These are phyloP conservation scores for Fraxinus platypoda DNA, from an alignment of 305 asterid genomes.

Conservation along the genomic window DNA sequence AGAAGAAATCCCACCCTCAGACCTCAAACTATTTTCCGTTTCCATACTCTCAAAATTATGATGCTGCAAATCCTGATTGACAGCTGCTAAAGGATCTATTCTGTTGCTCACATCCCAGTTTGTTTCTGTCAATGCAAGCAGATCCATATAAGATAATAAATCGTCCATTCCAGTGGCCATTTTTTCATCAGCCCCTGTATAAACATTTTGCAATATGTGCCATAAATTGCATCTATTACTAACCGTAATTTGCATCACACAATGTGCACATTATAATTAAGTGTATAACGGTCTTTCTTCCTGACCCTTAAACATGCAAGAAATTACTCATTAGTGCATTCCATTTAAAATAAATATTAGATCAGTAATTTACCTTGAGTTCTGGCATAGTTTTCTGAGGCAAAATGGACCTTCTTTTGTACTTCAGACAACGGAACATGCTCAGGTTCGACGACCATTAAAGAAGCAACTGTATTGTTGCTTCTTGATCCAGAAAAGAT, in stretches of 20 bases:
- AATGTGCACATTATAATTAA: conserved; percentile 2
- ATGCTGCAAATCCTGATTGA: conserved; percentile 49
- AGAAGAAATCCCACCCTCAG: conserved; percentile 45
- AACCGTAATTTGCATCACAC: conserved; percentile 14
- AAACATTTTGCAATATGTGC: conserved; percentile 39
- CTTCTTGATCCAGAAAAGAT: conserved; percentile 33
- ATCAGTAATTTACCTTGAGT: conserved; percentile 54
- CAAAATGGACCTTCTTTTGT: conserved; percentile 77
- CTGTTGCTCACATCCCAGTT: conserved; percentile 61
- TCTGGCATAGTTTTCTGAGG: conserved; percentile 35
- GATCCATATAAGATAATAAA: conserved; percentile 71
- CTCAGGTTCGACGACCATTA: conserved; percentile 34
- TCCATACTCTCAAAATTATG: conserved; percentile 48
- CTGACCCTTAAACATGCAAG: conserved; percentile 14
- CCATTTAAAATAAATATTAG: conserved; percentile 10
- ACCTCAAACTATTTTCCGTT: conserved; percentile 44
- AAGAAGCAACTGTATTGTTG: conserved; percentile 47
- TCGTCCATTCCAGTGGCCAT: conserved; percentile 49
- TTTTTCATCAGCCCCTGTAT: conserved; percentile 56
- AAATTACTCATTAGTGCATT: conserved; percentile 16
- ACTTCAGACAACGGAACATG: conserved; percentile 41
- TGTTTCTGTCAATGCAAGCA: conserved; percentile 82
- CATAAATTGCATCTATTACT: conserved; percentile 31
- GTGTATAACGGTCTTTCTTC: neutral
- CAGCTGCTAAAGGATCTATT: conserved; percentile 48